A percentile compares a stretch with the other conserved stretches of the same genome.
These are phyloP conservation scores for Coemansia sp. DNA, from an alignment of 192 early-diverging fungal genomes.

Conservation along the genomic window DNA sequence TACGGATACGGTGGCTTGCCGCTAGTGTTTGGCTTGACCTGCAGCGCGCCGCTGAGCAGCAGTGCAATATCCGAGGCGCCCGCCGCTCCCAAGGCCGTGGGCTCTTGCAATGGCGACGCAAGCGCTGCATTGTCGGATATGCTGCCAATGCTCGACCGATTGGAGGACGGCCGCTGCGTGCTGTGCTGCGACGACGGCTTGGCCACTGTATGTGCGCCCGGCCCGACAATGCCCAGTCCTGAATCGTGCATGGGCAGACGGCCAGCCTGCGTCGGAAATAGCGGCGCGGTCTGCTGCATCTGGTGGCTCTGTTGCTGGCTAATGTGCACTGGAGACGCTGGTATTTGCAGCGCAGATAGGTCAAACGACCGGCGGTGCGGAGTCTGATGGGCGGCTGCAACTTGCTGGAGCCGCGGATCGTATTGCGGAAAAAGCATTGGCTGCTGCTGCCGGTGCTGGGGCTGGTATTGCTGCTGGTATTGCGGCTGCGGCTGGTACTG, in stretches of 20 bases:
- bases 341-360: constrained; percentile 13
- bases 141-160: constrained; percentile 1
- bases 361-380: constrained; percentile 34
- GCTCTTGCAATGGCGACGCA: constrained; percentile 14
- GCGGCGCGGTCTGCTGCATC: background rate
- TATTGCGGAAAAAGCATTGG: background rate
- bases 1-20: constrained; percentile 81
- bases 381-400: constrained; percentile 1
- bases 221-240: background rate
- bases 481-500: too few relatives aligned
- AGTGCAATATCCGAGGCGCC: constrained; percentile 38
- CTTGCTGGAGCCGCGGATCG: constrained; percentile 7
- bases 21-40: constrained; percentile 32
- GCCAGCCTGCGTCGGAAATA: background rate
- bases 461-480: too few relatives aligned
- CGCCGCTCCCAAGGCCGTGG: background rate
- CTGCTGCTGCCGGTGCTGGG: background rate
- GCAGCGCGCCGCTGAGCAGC: constrained; percentile 43
- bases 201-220: background rate
- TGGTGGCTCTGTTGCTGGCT: constrained; percentile 6
- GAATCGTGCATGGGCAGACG: constrained; percentile 2
- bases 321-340: background rate
- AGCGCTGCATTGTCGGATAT: background rate
- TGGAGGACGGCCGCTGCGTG: constrained; percentile 5
- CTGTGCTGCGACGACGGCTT: constrained; percentile 5